Evolutionary conservation across 805 yeast species (phyloP).

Genomic region (Metschnikowia shivogae): DNA sequence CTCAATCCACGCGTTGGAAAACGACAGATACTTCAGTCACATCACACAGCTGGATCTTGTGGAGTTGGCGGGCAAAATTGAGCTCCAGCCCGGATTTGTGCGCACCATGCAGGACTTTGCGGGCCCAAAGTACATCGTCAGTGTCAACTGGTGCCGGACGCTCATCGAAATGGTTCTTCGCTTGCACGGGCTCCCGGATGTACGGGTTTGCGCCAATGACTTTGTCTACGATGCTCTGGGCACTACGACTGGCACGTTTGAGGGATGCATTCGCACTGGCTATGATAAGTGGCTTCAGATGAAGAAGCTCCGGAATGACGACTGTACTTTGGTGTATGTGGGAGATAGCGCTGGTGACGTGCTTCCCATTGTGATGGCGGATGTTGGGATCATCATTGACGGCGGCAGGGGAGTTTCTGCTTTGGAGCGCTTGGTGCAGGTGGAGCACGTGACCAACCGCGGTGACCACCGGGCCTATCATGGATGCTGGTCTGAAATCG

Average conservation of each 20-base stretch:
- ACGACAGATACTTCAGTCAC: slow-evolving; percentile 39
- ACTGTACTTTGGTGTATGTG: slow-evolving; percentile 37
- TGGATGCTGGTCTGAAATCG: slow-evolving; percentile 8
- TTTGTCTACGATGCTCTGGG: slow-evolving; percentile 33
- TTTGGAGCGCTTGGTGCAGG: neutral
- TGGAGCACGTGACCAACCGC: neutral
- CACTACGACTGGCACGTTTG: slow-evolving; percentile 30
- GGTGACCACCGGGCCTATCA: neutral
- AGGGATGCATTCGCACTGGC: slow-evolving; percentile 44
- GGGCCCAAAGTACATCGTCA: slow-evolving; percentile 43
- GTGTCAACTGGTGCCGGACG: slow-evolving; percentile 59
- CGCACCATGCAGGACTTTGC: slow-evolving; percentile 23
- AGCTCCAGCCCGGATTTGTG: slow-evolving; percentile 37
- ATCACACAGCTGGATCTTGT: slow-evolving; percentile 29
- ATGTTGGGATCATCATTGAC: slow-evolving; percentile 44
- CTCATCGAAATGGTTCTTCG: slow-evolving; percentile 38
- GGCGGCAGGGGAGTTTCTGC: slow-evolving; percentile 20
- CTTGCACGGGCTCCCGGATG: slow-evolving; percentile 18
- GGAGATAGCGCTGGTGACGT: slow-evolving; percentile 65
- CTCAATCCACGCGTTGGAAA: slow-evolving; percentile 43
- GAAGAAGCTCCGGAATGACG: slow-evolving; percentile 8
- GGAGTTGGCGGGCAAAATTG: slow-evolving; percentile 33
- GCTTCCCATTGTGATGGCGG: slow-evolving; percentile 41
- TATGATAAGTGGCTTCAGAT: slow-evolving; percentile 42
- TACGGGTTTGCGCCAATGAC: slow-evolving; percentile 48